Evolutionary conservation across 139 green algal species (phyloP), one percentile per base, ranked within the genome.

Genomic region (Chlamydomonas sp.): DNA sequence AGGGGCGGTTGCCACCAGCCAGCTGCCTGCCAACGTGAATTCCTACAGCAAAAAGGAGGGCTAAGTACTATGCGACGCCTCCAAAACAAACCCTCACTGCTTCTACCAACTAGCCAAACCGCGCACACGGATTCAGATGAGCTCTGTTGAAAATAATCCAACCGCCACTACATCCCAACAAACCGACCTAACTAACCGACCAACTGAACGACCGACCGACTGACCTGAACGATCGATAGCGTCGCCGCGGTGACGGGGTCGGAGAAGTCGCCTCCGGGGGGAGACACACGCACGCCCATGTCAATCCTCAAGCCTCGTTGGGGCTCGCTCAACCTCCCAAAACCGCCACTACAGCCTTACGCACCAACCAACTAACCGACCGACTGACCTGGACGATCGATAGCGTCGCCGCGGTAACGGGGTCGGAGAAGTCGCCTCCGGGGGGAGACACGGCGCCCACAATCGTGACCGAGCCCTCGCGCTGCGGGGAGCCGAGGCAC

Each of bases 181-280:
- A n/a, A n/a, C n/a, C n/a, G n/a, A n/a, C n/a, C n/a, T n/a, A n/a
- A n/a, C n/a, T n/a, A n/a, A n/a, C 43, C 10, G 13, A 54, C 43
- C 43, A 54, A n/a, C 43, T 54, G n/a, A n/a, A n/a, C n/a, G 20
- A 37, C 35, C 57, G 39, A 2, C 39, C n/a, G 20, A 30, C 79
- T 0, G 66, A 88, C 90, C 88, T 99, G 95, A 57, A 99, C 95
- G 65, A 99, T 99, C 48, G 84, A 84, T n/a, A 99, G 87, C 8
- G 95, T 99, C 35, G 95, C 95, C 34, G 90, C 85, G 29, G 95
- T 99, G 64, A 99, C 95, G 24, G 95, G 95, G 84, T 99, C 95
- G 1, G 88, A 94, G 82, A 99, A 99, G 81, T 99, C 95, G 26
- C 95, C 95, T 31, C 95, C 95, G 47, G 95, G 95, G 0, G 95